A percentile compares a stretch with the other conserved stretches of the same genome.
These are phyloP conservation scores for Suhomyces choctaworum DNA, from an alignment of 1,139 yeast genomes.

Conservation along the genomic window DNA sequence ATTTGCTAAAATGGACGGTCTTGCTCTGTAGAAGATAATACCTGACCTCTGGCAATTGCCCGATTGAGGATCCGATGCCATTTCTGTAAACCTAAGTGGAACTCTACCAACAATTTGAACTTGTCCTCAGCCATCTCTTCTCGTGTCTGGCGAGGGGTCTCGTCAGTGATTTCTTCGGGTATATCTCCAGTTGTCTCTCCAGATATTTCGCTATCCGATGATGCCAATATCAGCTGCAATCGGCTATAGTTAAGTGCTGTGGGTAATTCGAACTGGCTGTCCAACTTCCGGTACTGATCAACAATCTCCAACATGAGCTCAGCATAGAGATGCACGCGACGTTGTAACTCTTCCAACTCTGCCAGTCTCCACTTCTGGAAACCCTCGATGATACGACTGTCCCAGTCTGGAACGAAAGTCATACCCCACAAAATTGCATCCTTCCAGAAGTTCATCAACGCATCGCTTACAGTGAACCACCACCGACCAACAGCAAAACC, in stretches of 20 bases:
- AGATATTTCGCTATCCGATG: too few relatives aligned
- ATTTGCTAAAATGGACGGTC: too few relatives aligned
- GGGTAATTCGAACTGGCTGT: conserved; percentile 6
- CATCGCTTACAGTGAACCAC: conserved; percentile 16
- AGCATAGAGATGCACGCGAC: conserved; percentile 8
- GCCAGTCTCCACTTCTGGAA: conserved; percentile 20
- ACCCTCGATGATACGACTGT: conserved; percentile 16
- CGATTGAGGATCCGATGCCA: neutral
- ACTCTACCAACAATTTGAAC: neutral
- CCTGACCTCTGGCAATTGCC: neutral
- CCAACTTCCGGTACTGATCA: conserved; percentile 6
- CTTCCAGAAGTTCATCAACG: conserved; percentile 20
- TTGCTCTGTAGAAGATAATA: too few relatives aligned
- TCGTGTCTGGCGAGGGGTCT: neutral
- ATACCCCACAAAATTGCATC: conserved; percentile 23
- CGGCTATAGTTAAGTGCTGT: conserved; percentile 1
- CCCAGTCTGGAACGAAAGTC: conserved; percentile 25
- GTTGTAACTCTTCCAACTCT: conserved; percentile 23
- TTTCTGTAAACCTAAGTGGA: neutral
- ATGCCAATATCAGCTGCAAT: neutral
- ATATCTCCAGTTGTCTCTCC: too few relatives aligned
- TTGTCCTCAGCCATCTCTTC: neutral
- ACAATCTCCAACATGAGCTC: conserved; percentile 5
- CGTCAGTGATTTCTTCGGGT: too few relatives aligned
- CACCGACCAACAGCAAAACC: conserved; percentile 13